Evolutionary conservation across 345 rosid species (phyloP).

Genomic region (Turnera subulata): DNA sequence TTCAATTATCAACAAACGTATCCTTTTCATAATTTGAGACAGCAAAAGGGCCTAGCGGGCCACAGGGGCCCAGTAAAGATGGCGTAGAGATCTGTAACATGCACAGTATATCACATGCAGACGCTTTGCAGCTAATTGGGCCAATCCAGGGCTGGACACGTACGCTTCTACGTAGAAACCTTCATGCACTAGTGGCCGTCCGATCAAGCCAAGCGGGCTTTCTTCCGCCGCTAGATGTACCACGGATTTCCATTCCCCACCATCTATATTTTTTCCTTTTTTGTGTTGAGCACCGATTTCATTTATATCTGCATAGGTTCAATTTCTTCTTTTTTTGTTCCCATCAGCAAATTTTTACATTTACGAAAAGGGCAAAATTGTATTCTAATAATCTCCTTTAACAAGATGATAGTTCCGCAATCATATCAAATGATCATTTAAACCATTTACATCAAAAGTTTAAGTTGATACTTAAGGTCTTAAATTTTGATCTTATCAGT

Average conservation of each 20-base stretch:
- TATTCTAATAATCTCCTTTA: no score
- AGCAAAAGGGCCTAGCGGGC: constrained; percentile 24
- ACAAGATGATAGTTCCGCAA: no score
- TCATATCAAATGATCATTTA: no score
- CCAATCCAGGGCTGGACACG: constrained; percentile 16
- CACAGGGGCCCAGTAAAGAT: constrained; percentile 37
- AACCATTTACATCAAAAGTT: no score
- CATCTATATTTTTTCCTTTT: no score
- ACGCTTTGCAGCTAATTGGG: constrained; percentile 24
- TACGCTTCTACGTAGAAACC: neutral
- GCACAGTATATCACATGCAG: constrained; percentile 31
- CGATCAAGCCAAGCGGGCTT: constrained; percentile 15
- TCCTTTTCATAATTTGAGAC: constrained; percentile 27
- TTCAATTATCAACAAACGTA: constrained; percentile 12
- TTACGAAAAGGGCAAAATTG: no score
- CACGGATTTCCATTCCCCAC: neutral
- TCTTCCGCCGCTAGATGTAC: neutral
- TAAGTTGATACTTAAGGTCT: no score
- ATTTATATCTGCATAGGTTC: no score
- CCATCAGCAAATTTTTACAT: no score
- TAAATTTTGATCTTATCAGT: no score
- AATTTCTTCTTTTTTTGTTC: no score
- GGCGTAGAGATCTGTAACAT: constrained; percentile 35
- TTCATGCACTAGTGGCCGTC: neutral
- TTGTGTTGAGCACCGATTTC: no score